Percentiles rank a stretch among this genome's conserved stretches.
Evolutionary conservation across 768 basidiomycete species (phyloP).

Genomic region (Tremella yokohamensis): DNA sequence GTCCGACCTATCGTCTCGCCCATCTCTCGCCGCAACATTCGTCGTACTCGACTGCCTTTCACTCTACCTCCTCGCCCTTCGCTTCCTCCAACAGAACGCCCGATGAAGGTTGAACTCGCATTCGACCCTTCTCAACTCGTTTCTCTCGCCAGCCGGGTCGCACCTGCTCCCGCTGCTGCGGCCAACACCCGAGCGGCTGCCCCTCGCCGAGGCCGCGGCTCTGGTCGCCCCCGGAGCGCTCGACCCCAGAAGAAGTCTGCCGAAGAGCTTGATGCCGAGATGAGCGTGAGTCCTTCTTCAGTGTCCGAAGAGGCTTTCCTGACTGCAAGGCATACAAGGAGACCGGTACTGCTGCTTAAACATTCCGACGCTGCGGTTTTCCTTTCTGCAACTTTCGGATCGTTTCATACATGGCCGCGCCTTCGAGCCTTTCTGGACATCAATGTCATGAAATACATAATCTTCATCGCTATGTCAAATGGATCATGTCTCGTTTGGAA

Average conservation of each 20-base stretch:
- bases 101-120: conserved; percentile 98
- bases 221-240: conserved; percentile 25
- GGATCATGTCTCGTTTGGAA: background rate
- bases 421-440: background rate
- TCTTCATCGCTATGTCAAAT: background rate
- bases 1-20: background rate
- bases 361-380: background rate
- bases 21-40: background rate
- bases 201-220: conserved; percentile 49
- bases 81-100: conserved; percentile 63
- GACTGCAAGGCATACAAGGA: conserved; percentile 3
- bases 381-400: background rate
- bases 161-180: conserved; percentile 60
- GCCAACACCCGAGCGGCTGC: conserved; percentile 23
- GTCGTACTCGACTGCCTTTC: too few species aligned
- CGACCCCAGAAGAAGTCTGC: conserved; percentile 61
- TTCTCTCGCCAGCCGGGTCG: conserved; percentile 78
- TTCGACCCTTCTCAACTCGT: conserved; percentile 72
- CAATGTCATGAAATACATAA: background rate
- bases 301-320: background rate
- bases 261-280: conserved; percentile 94
- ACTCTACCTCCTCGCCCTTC: too few species aligned
- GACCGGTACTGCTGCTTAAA: background rate
- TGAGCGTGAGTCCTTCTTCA: conserved; percentile 69
- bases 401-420: background rate